These are phyloP conservation scores for Phascolomyces articulosus DNA, from an alignment of 371 early-diverging fungal genomes.

Conservation along the genomic window DNA sequence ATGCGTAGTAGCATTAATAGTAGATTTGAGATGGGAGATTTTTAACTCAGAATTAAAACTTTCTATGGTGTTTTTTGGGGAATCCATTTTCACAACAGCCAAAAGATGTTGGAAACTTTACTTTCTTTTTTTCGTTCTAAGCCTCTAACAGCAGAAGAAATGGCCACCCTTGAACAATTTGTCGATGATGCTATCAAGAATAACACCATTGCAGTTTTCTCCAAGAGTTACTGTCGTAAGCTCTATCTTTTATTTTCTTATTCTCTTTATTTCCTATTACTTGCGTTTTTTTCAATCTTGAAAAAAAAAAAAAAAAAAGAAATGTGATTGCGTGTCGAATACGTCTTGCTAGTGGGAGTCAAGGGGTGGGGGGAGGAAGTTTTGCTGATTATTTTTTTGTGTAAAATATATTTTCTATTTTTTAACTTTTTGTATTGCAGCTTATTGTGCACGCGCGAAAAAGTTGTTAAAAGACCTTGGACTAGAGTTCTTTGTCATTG, in stretches of 20 bases:
- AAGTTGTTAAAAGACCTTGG: constrained; percentile 43
- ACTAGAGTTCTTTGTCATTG: constrained; percentile 42
- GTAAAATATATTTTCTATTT: too few species aligned
- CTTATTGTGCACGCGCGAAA: constrained; percentile 79
- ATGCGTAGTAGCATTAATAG: too few species aligned
- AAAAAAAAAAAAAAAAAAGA: too few species aligned
- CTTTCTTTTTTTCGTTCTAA: neutral
- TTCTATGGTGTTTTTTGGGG: too few species aligned
- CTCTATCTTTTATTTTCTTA: neutral
- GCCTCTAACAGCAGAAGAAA: constrained; percentile 11
- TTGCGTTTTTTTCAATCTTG: too few species aligned
- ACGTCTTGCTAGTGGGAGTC: too few species aligned
- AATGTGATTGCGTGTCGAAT: too few species aligned
- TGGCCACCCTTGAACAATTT: constrained; percentile 20
- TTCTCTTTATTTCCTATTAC: too few species aligned
- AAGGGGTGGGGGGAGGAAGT: too few species aligned
- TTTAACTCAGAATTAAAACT: neutral
- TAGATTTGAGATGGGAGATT: too few species aligned
- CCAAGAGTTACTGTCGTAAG: constrained; percentile 81
- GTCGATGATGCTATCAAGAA: constrained; percentile 21
- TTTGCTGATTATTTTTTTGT: too few species aligned
- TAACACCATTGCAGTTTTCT: constrained; percentile 59
- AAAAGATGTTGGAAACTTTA: neutral
- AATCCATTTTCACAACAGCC: too few species aligned
- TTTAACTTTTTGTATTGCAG: constrained; percentile 6